Base-by-base conservation (phyloP, 345 rosid species). In the Schrenkiella parvula region DNA sequence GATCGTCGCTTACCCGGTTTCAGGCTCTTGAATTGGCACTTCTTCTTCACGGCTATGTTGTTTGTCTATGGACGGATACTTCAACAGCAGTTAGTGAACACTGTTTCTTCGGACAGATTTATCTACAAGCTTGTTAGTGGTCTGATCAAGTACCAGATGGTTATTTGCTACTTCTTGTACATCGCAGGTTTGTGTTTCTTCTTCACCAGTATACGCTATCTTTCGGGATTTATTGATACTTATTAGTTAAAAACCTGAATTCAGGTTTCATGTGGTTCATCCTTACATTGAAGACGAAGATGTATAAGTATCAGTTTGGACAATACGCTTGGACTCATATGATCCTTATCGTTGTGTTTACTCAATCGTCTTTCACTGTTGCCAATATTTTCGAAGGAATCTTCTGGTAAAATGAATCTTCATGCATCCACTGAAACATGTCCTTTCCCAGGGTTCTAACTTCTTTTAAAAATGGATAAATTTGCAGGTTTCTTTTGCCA, bases 251-350 rank as follows among this genome's bases (percentile, higher is more conserved):
- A 56, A 19, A 6, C 0, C 3, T 72, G 46, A n/a, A 15, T 22
- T 77, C 79, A 91, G 97, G 98, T 65, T 87, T 95, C 78, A 86
- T 95, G 84, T 95, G 99, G 99, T 95, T 95, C 84, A 91, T 95
- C 62, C 88, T 91, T 59, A 83, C 97, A 46, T 70, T 93, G 68
- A 91, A 95, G 89, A 91, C 82, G 85, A 95, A 88, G 87, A 84
- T 88, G 95, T 95, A 91, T 86, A 91, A 88, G 82, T 95, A 95
- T 86, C 99, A 95, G 82, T 91, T 95, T 87, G 85, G 96, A 72
- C 99, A 95, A 75, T 91, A 85, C 47, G 96, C 99, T 26, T 95
- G 99, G 99, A 95, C 97, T 11, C 99, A 95, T 77, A 93, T 95
- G 99, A 95, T 95, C 71, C 86, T 95, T 26, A 89, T 91, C 32